Conservation (phyloP, 305 asterid genomes). For the Fraxinus floribunda region DNA sequence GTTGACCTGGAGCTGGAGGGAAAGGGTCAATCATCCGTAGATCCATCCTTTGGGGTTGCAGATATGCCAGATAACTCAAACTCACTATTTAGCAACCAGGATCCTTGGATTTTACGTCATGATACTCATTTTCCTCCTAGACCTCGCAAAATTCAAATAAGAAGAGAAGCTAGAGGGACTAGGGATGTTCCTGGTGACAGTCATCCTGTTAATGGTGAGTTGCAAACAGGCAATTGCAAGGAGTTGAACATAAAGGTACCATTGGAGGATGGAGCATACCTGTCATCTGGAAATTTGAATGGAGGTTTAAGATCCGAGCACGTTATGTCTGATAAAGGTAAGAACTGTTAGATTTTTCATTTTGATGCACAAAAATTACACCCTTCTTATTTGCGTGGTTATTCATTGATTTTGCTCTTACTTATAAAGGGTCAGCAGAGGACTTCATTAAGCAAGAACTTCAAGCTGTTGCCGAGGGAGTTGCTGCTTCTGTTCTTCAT, state of each 20-base stretch:
- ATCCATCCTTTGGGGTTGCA: constrained; percentile 37
- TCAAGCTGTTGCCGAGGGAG: constrained; percentile 93
- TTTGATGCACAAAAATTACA: not conserved
- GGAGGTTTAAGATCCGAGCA: constrained; percentile 38
- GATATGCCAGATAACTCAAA: constrained; percentile 42
- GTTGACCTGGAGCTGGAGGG: constrained; percentile 19
- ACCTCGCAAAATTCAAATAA: constrained; percentile 55
- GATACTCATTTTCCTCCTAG: constrained; percentile 65
- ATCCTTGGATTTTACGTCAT: constrained; percentile 58
- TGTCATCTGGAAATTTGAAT: constrained; percentile 43
- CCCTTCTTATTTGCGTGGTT: constrained; percentile 5
- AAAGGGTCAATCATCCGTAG: constrained; percentile 23
- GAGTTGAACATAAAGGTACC: constrained; percentile 19
- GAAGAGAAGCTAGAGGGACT: constrained; percentile 47
- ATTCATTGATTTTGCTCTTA: constrained; percentile 20
- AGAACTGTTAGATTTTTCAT: not conserved
- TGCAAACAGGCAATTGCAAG: not conserved
- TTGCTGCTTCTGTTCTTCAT: constrained; percentile 79
- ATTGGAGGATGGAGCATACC: constrained; percentile 34
- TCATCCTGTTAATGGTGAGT: constrained; percentile 19
- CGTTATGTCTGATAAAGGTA: constrained; percentile 53
- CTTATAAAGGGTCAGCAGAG: constrained; percentile 61
- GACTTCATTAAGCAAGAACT: constrained; percentile 85
- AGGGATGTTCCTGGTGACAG: constrained; percentile 36
- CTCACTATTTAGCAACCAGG: constrained; percentile 54